A percentile compares a stretch with the other conserved stretches of the same genome.
These are phyloP conservation scores for Salicornia ramosissima DNA, from an alignment of 148 eudicot genomes.

Conservation along the genomic window DNA sequence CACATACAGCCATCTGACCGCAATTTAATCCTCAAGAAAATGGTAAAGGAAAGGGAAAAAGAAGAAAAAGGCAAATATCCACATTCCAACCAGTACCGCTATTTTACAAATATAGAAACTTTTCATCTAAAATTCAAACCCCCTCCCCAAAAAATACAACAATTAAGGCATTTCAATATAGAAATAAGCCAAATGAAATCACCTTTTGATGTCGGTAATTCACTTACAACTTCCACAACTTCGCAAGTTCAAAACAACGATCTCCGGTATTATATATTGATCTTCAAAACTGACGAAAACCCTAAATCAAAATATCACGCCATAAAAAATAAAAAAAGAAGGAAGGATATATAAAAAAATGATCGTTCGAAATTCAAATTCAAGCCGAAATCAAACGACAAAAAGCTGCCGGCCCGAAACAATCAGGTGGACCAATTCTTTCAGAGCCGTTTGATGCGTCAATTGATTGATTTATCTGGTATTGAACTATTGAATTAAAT, in stretches of 20 bases:
- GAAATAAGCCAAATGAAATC: background rate
- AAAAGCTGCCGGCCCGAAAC: background rate
- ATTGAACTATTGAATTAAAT: background rate
- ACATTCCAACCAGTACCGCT: background rate
- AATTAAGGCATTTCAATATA: conserved; percentile 2
- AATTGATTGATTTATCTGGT: background rate
- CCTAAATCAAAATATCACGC: conserved; percentile 18
- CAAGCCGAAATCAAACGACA: conserved; percentile 3
- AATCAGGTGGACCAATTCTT: background rate
- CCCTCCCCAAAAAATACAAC: background rate
- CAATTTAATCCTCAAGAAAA: background rate
- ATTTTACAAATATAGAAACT: background rate
- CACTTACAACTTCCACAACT: background rate
- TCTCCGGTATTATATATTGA: conserved; percentile 3
- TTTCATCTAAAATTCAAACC: background rate
- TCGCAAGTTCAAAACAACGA: background rate
- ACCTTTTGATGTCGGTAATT: background rate
- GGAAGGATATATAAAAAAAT: conserved; percentile 1
- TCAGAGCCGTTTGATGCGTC: background rate
- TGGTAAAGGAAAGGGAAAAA: too few relatives aligned
- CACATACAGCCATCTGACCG: background rate
- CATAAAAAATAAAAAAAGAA: background rate
- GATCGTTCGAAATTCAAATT: conserved; percentile 1
- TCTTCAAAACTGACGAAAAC: conserved; percentile 20
- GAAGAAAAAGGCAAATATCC: too few relatives aligned